Percentiles rank a stretch among this genome's conserved stretches.
Evolutionary conservation across 805 yeast species (phyloP).

Genomic region (Metschnikowia cerradonensis): DNA sequence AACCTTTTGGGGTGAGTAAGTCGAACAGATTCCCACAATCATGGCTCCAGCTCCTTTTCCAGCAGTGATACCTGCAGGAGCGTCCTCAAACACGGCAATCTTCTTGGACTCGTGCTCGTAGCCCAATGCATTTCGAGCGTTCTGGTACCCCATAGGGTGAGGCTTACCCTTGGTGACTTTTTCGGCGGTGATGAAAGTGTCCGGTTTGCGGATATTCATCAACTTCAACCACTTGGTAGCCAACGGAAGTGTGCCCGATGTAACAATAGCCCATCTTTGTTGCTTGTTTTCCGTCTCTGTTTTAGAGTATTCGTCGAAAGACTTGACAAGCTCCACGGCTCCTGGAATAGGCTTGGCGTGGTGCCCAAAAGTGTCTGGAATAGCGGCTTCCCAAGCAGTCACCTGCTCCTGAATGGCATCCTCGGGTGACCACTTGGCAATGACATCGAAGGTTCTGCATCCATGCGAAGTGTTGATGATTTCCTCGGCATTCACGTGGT

Average conservation of each 20-base stretch:
- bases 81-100: constrained; percentile 78
- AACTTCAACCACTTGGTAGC: constrained; percentile 77
- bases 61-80: constrained; percentile 82
- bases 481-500: constrained; percentile 64
- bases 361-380: constrained; percentile 69
- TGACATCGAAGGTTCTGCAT: constrained; percentile 75
- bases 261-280: constrained; percentile 81
- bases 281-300: constrained; percentile 37
- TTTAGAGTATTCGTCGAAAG: constrained; percentile 47
- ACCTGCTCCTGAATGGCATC: constrained; percentile 64
- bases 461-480: constrained; percentile 78
- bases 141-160: constrained; percentile 75
- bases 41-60: constrained; percentile 82
- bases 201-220: constrained; percentile 58
- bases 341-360: constrained; percentile 78
- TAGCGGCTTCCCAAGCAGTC: constrained; percentile 61
- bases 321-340: constrained; percentile 57
- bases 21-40: constrained; percentile 79
- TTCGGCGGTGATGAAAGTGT: constrained; percentile 77
- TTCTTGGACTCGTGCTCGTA: constrained; percentile 32
- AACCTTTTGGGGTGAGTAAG: constrained; percentile 66
- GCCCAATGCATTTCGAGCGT: constrained; percentile 49
- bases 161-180: constrained; percentile 80
- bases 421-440: constrained; percentile 70
- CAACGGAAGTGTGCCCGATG: constrained; percentile 74